Conservation (phyloP, 768 basidiomycete genomes). For the Clathrus columnatus region DNA sequence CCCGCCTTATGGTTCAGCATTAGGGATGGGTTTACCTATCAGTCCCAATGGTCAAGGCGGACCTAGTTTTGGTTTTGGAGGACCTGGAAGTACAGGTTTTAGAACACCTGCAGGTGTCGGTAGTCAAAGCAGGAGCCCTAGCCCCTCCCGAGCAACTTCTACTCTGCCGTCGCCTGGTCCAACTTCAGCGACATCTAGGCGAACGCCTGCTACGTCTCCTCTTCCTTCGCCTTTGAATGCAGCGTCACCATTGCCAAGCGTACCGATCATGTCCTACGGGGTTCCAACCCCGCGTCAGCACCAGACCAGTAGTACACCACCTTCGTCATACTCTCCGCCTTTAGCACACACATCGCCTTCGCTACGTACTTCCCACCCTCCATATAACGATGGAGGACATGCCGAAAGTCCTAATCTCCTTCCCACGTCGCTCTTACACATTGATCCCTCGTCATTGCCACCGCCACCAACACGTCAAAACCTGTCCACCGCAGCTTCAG, state of each 20-base stretch:
- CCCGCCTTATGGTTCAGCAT: constrained; percentile 41
- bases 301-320: constrained; percentile 13
- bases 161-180: constrained; percentile 1
- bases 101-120: constrained; percentile 48
- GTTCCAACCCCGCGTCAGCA: constrained; percentile 16
- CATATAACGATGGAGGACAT: not conserved
- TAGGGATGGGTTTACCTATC: constrained; percentile 55
- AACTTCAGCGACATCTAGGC: constrained; percentile 5
- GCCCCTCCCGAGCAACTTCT: constrained; percentile 17
- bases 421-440: not conserved
- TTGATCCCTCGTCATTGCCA: not conserved
- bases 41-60: constrained; percentile 17
- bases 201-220: constrained; percentile 27
- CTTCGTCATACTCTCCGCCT: constrained; percentile 14
- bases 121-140: constrained; percentile 52
- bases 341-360: constrained; percentile 13
- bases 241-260: constrained; percentile 18
- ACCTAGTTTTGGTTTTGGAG: constrained; percentile 11
- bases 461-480: constrained; percentile 17
- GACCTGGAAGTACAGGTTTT: constrained; percentile 41
- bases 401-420: not conserved
- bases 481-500: constrained; percentile 37
- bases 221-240: constrained; percentile 22
- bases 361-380: constrained; percentile 15
- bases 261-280: constrained; percentile 6